A percentile compares a stretch with the other conserved stretches of the same genome.
Evolutionary conservation across 352 stramenopile species (phyloP).

Genomic region (Lagenidium giganteum): DNA sequence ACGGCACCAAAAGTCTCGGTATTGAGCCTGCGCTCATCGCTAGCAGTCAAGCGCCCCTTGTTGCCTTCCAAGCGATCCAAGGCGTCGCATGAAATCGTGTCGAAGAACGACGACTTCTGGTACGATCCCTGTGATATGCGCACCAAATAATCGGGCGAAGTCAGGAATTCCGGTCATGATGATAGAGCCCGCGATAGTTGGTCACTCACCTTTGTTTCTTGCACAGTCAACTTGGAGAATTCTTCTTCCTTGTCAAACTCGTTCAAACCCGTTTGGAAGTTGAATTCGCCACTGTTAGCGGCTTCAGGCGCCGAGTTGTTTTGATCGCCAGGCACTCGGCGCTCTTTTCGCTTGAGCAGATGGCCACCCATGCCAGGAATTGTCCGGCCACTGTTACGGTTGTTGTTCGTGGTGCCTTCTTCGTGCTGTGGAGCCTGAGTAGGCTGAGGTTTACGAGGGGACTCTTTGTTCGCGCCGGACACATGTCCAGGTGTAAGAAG

Average conservation of each 20-base stretch:
- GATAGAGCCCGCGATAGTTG: no score
- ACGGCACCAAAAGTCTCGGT: conserved; percentile 87
- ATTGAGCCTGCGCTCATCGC: conserved; percentile 83
- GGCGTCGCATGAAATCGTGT: conserved; percentile 87
- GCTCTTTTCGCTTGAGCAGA: conserved; percentile 75
- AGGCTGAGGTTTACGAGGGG: no score
- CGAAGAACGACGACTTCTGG: conserved; percentile 88
- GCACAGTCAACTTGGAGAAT: conserved; percentile 60
- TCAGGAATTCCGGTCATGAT: no score
- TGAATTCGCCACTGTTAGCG: conserved; percentile 41
- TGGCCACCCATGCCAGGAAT: conserved; percentile 82
- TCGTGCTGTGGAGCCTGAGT: no score
- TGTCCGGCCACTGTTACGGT: conserved; percentile 23
- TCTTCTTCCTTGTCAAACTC: conserved; percentile 81
- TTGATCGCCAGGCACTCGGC: conserved; percentile 37
- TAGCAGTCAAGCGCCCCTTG: conserved; percentile 54
- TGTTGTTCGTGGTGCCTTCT: conserved; percentile 11
- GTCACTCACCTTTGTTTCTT: conserved; percentile 37
- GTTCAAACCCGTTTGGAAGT: conserved; percentile 57
- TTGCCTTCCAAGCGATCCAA: conserved; percentile 77
- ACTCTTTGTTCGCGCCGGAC: no score
- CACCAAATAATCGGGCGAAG: no score
- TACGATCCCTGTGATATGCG: conserved; percentile 56
- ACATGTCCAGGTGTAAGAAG: no score
- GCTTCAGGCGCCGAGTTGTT: conserved; percentile 17